Percentiles rank a stretch among this genome's conserved stretches.
Evolutionary conservation across 2,329 filamentous ascomycete genomes (phyloP).

Genomic region (Fusarium goolgardi): DNA sequence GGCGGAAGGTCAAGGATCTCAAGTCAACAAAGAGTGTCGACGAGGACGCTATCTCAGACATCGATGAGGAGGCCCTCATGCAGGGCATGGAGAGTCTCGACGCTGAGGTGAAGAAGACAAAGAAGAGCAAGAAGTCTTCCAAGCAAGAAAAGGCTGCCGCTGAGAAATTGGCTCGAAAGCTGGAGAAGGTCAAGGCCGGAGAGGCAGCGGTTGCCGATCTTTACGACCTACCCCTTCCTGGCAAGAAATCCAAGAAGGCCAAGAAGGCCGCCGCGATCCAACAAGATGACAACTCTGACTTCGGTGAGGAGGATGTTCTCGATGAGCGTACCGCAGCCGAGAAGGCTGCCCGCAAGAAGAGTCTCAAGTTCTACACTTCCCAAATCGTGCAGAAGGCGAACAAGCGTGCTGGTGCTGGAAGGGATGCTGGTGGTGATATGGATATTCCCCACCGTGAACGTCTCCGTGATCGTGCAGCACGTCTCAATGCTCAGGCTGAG

Average conservation of each 20-base stretch:
- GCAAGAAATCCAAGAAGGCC: constrained; percentile 59
- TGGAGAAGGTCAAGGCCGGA: constrained; percentile 68
- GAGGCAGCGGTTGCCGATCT: constrained; percentile 78
- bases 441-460: constrained; percentile 92
- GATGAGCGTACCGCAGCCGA: constrained; percentile 83
- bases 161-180: constrained; percentile 56
- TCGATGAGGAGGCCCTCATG: constrained; percentile 45
- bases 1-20: constrained; percentile 79
- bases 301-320: constrained; percentile 88
- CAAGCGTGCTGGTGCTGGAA: constrained; percentile 79
- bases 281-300: constrained; percentile 78
- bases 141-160: constrained; percentile 53
- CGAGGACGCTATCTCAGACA: constrained; percentile 45
- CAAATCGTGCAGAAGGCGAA: constrained; percentile 96
- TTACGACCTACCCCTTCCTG: constrained; percentile 66
- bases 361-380: constrained; percentile 95
- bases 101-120: constrained; percentile 46
- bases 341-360: constrained; percentile 91
- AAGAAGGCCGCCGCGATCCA: constrained; percentile 54
- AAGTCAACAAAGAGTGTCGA: constrained; percentile 58
- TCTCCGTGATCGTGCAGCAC: constrained; percentile 83
- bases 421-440: constrained; percentile 80
- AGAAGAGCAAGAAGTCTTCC: constrained; percentile 47
- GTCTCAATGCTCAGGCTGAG: constrained; percentile 90
- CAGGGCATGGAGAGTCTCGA: constrained; percentile 37